Evolutionary conservation across 352 stramenopile genomes (phyloP), one percentile per base, ranked within the genome.

Genomic region (Phytophthora pseudosyringae): DNA sequence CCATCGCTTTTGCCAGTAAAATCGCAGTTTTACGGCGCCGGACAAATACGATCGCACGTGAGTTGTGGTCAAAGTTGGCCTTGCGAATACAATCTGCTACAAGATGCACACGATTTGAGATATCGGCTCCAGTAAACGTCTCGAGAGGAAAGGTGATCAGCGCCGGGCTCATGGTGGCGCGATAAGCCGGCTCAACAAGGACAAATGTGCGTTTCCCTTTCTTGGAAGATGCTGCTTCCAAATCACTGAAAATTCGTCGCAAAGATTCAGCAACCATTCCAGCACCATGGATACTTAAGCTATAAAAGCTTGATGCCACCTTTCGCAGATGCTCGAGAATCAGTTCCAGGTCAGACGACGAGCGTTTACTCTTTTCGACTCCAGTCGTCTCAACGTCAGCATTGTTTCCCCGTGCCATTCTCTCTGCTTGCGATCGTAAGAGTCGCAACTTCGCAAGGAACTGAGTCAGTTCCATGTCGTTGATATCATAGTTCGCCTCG

Each of bases 11-110:
- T 3, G 82, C 83, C 2, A 94, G 73, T 43, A 78, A 47, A 58
- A 89, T 81, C 1, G 86, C 86, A n/a, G 77, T 93, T 59, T 81
- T 83, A 15, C 86, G 78, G 7, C 79, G 76, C 6, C 75, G 73
- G 8, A 94, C 82, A 75, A 94, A 94, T 25, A 94, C 83, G 47
- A 94, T 94, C 13, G 79, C 83, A 18, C 86, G 78, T 4, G 80
- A 90, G 25, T 87, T 73, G 32, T 83, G 55, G n/a, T 73, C 73
- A 43, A 89, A 88, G 3, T 78, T 61, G 2, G 75, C 69, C 4
- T 72, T 46, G 9, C 60, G 48, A 18, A 92, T 84, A 16, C 80
- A 76, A 0, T 80, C 40, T 7, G 75, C 83, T 4, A 94, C 70
- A 25, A 76, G 58, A 47, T 73, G 70, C 10, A 94, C 86, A 25